Conservation (phyloP, 2,329 filamentous ascomycete genomes). For the Aspergillus calidoustus region DNA sequence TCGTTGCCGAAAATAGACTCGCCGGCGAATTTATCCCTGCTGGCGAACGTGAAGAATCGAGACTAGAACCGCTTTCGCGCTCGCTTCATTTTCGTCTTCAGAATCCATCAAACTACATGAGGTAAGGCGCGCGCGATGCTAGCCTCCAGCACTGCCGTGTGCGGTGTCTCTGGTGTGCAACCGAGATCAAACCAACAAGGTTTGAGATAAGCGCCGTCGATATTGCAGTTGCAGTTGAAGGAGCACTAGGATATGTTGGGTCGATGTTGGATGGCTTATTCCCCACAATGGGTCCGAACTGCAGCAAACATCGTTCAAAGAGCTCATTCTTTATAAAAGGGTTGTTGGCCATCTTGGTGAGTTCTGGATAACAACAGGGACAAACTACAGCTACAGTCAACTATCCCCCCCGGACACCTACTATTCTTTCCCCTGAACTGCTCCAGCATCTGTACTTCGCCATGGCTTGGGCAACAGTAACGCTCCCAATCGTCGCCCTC, state of each 20-base stretch:
- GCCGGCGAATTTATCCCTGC: not conserved
- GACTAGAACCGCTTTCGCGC: not conserved
- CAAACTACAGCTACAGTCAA: not conserved
- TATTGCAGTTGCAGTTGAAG: slow-evolving; percentile 17
- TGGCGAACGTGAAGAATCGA: not conserved
- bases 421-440: not conserved
- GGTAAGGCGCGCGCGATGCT: not conserved
- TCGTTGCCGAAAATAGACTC: slow-evolving; percentile 12
- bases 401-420: not conserved
- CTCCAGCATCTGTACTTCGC: not conserved
- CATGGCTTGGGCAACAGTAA: not conserved
- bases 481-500: not conserved
- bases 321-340: not conserved
- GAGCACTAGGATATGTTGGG: not conserved
- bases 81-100: not conserved
- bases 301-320: not conserved
- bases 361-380: not conserved
- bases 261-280: not conserved
- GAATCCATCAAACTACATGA: slow-evolving; percentile 1
- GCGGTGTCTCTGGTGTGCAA: not conserved
- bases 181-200: slow-evolving; percentile 18
- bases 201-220: slow-evolving; percentile 19
- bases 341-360: not conserved
- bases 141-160: slow-evolving; percentile 5
- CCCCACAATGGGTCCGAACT: not conserved